Evolutionary conservation across 768 basidiomycete genomes (phyloP).

Genomic region (Lactarius sanguifluus): DNA sequence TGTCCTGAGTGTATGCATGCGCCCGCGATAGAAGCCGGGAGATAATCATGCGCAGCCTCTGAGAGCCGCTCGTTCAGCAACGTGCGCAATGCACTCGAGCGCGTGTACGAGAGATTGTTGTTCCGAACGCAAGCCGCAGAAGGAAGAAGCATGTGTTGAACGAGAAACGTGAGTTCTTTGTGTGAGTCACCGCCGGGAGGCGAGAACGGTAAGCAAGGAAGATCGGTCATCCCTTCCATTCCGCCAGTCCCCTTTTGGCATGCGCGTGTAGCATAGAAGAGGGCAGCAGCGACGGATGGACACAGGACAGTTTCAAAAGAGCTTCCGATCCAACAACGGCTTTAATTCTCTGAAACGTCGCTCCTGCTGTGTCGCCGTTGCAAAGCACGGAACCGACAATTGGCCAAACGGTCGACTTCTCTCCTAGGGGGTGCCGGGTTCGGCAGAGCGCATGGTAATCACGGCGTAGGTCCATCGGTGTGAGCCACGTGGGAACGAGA

Average conservation of each 20-base stretch:
- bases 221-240: background rate
- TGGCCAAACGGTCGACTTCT: background rate
- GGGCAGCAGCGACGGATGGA: background rate
- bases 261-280: background rate
- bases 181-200: background rate
- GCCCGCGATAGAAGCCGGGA: background rate
- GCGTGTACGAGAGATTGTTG: conserved; percentile 1
- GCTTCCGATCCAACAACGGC: background rate
- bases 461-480: background rate
- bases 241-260: background rate
- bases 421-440: background rate
- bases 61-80: conserved; percentile 8
- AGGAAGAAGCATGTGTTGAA: background rate
- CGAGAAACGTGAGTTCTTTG: background rate
- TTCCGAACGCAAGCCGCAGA: background rate
- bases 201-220: background rate
- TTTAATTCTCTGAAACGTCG: background rate
- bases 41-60: conserved; percentile 17
- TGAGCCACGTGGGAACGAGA: conserved; percentile 10
- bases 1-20: background rate
- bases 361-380: background rate
- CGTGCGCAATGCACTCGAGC: conserved; percentile 9
- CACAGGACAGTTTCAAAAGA: background rate
- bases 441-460: too few relatives aligned
- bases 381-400: background rate